Evolutionary conservation across 345 rosid species (phyloP).

Genomic region (Brassica carinata): DNA sequence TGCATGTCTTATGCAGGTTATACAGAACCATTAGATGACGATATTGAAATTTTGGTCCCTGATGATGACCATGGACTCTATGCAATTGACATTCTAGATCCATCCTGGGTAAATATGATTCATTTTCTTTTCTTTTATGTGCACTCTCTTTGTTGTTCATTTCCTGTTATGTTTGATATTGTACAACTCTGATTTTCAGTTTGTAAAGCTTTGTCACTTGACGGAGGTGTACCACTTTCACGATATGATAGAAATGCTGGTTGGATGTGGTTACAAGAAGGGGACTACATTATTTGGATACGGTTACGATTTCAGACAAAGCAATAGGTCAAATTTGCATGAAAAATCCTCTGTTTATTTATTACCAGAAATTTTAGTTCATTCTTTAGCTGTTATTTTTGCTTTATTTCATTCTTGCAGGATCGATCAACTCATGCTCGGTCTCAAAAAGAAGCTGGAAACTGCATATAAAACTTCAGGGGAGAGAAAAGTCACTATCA

Average conservation of each 20-base stretch:
- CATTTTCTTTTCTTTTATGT: background rate
- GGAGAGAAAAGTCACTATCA: conserved; percentile 67
- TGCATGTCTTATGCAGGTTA: conserved; percentile 58
- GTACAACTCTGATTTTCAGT: conserved; percentile 46
- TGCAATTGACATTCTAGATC: conserved; percentile 83
- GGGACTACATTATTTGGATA: conserved; percentile 84
- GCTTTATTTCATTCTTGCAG: conserved; percentile 43
- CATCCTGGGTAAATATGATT: conserved; percentile 59
- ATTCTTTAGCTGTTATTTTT: background rate
- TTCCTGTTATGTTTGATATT: conserved; percentile 10
- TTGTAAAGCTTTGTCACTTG: conserved; percentile 61
- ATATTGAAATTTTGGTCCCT: conserved; percentile 71
- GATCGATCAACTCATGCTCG: conserved; percentile 60
- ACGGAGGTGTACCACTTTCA: conserved; percentile 82
- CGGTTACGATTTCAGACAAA: conserved; percentile 93
- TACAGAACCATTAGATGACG: conserved; percentile 65
- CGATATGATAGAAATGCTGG: conserved; percentile 84
- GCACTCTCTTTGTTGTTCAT: background rate
- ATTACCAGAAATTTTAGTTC: conserved; percentile 2
- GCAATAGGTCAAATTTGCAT: conserved; percentile 58
- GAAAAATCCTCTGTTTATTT: background rate
- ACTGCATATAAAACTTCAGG: conserved; percentile 75
- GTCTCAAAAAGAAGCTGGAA: conserved; percentile 69
- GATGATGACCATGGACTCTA: conserved; percentile 86
- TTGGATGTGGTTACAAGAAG: conserved; percentile 72